Conservation (phyloP, 768 basidiomycete species). For the Phanerodontia chrysosporium region DNA sequence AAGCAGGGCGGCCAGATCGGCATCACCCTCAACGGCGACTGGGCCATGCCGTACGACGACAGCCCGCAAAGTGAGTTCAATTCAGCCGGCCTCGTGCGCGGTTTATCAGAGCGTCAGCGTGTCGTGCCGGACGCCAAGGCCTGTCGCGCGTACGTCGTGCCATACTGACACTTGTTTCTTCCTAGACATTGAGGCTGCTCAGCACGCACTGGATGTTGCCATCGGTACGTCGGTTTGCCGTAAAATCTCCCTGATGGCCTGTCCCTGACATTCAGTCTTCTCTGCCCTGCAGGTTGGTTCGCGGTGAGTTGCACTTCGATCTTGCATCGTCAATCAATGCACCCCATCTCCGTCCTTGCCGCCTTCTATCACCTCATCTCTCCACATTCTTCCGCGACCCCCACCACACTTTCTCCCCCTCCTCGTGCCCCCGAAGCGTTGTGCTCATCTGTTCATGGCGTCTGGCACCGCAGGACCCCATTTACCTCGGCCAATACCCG, state of each 20-base stretch:
- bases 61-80: conserved; percentile 55
- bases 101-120: background rate
- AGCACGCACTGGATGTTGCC: conserved; percentile 67
- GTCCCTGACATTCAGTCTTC: conserved; percentile 11
- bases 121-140: background rate
- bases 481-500: conserved; percentile 75
- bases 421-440: background rate
- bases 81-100: conserved; percentile 1
- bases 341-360: background rate
- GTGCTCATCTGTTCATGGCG: background rate
- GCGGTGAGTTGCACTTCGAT: conserved; percentile 32
- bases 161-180: conserved; percentile 3
- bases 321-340: background rate
- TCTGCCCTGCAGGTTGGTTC: conserved; percentile 44
- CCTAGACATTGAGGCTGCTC: conserved; percentile 62
- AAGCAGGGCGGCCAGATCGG: conserved; percentile 65
- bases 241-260: background rate
- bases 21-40: conserved; percentile 79
- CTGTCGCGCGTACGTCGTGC: background rate
- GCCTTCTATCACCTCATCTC: conserved; percentile 2
- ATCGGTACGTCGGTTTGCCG: conserved; percentile 44
- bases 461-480: conserved; percentile 45
- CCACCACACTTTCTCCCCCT: conserved; percentile 12
- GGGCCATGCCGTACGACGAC: conserved; percentile 71
- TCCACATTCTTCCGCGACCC: conserved; percentile 4